These are phyloP conservation scores for Cyclotella choctawhatcheeana DNA, from an alignment of 108 stramenopile species.

Conservation along the genomic window DNA sequence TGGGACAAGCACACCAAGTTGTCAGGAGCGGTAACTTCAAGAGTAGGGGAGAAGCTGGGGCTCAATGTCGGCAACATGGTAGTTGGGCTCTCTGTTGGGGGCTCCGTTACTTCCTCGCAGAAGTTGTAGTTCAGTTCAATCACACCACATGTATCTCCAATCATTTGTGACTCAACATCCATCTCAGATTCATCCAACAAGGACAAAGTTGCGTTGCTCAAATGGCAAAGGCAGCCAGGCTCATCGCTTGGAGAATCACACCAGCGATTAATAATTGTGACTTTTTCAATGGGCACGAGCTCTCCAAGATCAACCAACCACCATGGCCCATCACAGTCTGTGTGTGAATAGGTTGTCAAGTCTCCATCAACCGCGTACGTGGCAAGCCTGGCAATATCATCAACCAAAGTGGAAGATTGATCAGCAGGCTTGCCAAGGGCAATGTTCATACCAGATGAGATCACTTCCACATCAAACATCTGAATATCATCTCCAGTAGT, in stretches of 20 bases:
- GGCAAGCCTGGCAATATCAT: not conserved
- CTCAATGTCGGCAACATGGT: not conserved
- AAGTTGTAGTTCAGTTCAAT: not conserved
- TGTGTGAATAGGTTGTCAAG: not conserved
- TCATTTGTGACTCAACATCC: not conserved
- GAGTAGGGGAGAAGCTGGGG: not conserved
- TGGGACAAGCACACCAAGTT: too few species aligned
- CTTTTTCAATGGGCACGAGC: not conserved
- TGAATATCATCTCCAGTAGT: not conserved
- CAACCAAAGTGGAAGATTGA: constrained; percentile 8
- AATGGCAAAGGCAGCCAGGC: not conserved
- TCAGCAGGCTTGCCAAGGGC: not conserved
- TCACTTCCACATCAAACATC: not conserved
- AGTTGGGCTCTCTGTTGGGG: not conserved
- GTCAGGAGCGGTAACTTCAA: not conserved
- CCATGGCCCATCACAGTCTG: not conserved
- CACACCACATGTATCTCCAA: not conserved
- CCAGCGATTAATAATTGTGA: not conserved
- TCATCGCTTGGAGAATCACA: not conserved
- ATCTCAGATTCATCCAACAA: not conserved
- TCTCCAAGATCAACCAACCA: constrained; percentile 7
- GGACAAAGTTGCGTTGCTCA: not conserved
- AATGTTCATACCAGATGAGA: not conserved
- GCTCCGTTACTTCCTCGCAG: not conserved
- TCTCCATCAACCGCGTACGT: constrained; percentile 1